Evolutionary conservation across 495 filamentous ascomycete species (phyloP), one percentile per base, ranked within the genome.

Genomic region (Daldinia bambusicola): DNA sequence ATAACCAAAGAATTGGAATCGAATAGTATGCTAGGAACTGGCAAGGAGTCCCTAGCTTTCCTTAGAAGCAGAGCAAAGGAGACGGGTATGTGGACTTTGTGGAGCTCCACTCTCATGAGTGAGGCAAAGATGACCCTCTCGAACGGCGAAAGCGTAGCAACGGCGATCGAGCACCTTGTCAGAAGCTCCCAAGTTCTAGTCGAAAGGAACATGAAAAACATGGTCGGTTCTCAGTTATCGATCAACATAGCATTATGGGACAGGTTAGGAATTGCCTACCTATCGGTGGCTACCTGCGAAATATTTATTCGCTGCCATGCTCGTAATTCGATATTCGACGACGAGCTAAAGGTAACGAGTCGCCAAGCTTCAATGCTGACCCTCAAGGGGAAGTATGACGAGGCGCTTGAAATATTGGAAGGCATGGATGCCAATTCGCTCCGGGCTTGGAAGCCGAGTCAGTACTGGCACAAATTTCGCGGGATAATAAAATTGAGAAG

Each of bases 31-130:
- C 80, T 93, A 12, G 91, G 91, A 0, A 90, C 89, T 67, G 92
- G 95, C 55, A 90, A 90, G 65, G 94, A 98, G 67, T 92, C 89
- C 0, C 84, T 98, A 4, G 83, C 88, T 0, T 97, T 94, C 75
- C 85, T 99, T 58, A 95, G 97, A 69, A 86, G 88, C 4, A 97
- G 94, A 75, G 91, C 95, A 12, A 94, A 91, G 71, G 95, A 98
- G 75, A 87, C 89, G 1, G 92, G 92, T 55, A 93, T 95, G 88
- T 96, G 93, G 89, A 89, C 89, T 37, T 81, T 98, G 4, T 86
- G 94, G 80, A 95, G 92, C 69, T 94, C 93, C 4, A 91, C 93
- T 0, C 81, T 97, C 32, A 83, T 97, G 60, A 94, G 91, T 64
- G 94, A 98, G 78, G 92, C 94, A 4, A 96, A 93, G 77, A 81